phyloP scores from a whole-genome alignment of 2,329 filamentous ascomycete genomes.

The Talaromyces sp. region DNA sequence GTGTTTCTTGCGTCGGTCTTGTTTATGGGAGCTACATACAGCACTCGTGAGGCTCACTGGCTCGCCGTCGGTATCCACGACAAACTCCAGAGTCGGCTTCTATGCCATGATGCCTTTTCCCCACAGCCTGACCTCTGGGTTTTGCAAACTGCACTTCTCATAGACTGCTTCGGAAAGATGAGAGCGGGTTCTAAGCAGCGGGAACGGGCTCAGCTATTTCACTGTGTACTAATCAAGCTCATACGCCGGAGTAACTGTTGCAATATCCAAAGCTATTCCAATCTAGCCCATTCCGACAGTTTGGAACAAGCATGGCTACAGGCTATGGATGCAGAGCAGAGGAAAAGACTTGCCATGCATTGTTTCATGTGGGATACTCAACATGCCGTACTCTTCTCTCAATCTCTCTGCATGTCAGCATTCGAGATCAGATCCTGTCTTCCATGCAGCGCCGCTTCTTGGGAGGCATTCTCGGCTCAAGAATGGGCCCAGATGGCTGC shows the following conservation, averaged over 20 bases:
- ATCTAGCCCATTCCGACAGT: slow-evolving; percentile 38
- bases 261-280: slow-evolving; percentile 40
- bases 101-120: slow-evolving; percentile 57
- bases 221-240: slow-evolving; percentile 56
- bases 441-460: slow-evolving; percentile 55
- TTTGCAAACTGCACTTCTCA: slow-evolving; percentile 60
- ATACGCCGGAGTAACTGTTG: slow-evolving; percentile 56
- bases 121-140: slow-evolving; percentile 62
- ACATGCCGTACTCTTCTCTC: slow-evolving; percentile 64
- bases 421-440: slow-evolving; percentile 60
- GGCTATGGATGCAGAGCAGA: slow-evolving; percentile 59
- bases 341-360: slow-evolving; percentile 59
- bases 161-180: slow-evolving; percentile 65
- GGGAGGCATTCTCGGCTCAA: slow-evolving; percentile 57
- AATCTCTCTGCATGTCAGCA: slow-evolving; percentile 65
- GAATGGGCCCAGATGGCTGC: slow-evolving; percentile 50
- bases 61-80: slow-evolving; percentile 63
- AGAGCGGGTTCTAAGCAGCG: slow-evolving; percentile 63
- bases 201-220: slow-evolving; percentile 62
- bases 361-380: slow-evolving; percentile 69
- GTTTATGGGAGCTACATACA: slow-evolving; percentile 62
- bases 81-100: slow-evolving; percentile 59
- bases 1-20: slow-evolving; percentile 57
- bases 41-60: slow-evolving; percentile 58
- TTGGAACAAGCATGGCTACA: slow-evolving; percentile 51